Base-by-base conservation (phyloP, 2,329 filamentous ascomycete genomes). In the Penicillium sclerotiorum region DNA sequence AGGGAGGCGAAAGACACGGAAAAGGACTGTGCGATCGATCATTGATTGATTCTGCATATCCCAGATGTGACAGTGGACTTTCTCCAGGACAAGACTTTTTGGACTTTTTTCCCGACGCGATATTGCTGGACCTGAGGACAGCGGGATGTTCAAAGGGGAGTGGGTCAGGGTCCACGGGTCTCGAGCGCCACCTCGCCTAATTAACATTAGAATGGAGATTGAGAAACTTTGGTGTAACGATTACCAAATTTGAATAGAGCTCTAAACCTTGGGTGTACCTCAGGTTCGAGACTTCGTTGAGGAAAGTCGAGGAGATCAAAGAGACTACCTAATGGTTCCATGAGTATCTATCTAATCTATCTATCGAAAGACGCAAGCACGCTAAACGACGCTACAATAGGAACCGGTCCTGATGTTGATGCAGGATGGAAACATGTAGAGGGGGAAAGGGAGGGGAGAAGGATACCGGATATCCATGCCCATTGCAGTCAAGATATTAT, bases 321-420 rank as follows among this genome's bases (percentile, higher is more conserved):
- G 5, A 30, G 42, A 44, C 37, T 55, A 47, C 49, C 52, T 50
- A 53, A 32, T 30, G 8, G 12, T 37, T 8, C 17, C 39, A 49
- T 39, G 45, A 40, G 49, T 45, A 58, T 57, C 56, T 60, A 61
- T 61, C 56, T 59, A 59, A 56, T 59, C 55, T 62, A 60, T 59
- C 57, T 61, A 60, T 62, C 47, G 50, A 54, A 50, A 36, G 42
- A 30, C 11, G 18, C 45, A 41, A 56, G 40, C n/a, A n/a, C 52
- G 47, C 48, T 38, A 48, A 50, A 33, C 46, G 41, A 56, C 53
- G 45, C 28, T 46, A 27, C 41, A 38, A 44, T 15, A 44, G 47
- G 35, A 48, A 33, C 50, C 43, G 40, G 38, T 41, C 47, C 45
- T 35, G n/a, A n/a, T n/a, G n/a, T n/a, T n/a, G n/a, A n/a, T n/a